Conservation (phyloP, 2,329 filamentous ascomycete genomes). For the Metarhizium humberi region DNA sequence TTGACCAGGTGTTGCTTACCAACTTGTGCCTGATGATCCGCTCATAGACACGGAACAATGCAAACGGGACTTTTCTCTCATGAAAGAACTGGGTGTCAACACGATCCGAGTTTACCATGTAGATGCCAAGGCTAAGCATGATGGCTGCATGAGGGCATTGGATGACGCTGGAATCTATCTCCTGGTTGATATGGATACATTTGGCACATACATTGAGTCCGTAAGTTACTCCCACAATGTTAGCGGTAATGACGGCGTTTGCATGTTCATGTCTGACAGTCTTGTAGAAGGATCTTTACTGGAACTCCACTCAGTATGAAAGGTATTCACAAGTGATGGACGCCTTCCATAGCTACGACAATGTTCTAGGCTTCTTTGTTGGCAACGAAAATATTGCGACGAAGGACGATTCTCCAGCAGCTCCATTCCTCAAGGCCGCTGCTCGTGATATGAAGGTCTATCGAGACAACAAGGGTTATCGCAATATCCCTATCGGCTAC, state of each 20-base stretch:
- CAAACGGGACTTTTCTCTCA: constrained; percentile 62
- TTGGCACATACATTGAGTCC: constrained; percentile 57
- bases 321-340: constrained; percentile 67
- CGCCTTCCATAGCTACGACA: constrained; percentile 66
- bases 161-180: constrained; percentile 74
- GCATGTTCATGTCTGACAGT: not conserved
- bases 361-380: constrained; percentile 75
- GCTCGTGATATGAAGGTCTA: constrained; percentile 77
- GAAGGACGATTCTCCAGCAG: constrained; percentile 49
- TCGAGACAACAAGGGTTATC: constrained; percentile 64
- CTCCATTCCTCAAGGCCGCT: constrained; percentile 77
- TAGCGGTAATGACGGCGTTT: not conserved
- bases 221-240: constrained; percentile 25
- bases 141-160: constrained; percentile 73
- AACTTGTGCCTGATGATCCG: constrained; percentile 57
- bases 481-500: constrained; percentile 77
- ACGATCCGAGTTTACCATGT: constrained; percentile 86
- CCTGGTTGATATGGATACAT: constrained; percentile 75
- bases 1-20: constrained; percentile 61
- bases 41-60: constrained; percentile 70
- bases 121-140: constrained; percentile 60
- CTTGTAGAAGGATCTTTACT: constrained; percentile 47
- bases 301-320: constrained; percentile 64
- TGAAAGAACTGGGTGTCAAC: constrained; percentile 75
- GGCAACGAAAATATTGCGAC: constrained; percentile 79